phyloP scores from a whole-genome alignment of 2,329 filamentous ascomycete genomes.

The Macrophomina phaseolina region DNA sequence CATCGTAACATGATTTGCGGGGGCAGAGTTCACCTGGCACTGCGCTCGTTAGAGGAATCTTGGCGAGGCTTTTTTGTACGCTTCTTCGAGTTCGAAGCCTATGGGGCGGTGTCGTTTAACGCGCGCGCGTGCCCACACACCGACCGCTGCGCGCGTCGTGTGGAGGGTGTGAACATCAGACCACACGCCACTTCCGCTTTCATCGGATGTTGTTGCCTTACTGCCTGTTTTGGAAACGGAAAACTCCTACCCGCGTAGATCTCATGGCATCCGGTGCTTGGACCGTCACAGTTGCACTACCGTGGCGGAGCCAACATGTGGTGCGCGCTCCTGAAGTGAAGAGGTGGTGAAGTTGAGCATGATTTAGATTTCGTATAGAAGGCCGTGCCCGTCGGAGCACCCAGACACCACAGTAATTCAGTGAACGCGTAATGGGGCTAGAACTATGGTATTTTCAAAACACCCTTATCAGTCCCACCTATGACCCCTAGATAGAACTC shows the following conservation, averaged over 20 bases:
- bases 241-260: background rate
- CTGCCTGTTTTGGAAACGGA: background rate
- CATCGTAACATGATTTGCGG: constrained; percentile 13
- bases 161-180: background rate
- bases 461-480: constrained; percentile 6
- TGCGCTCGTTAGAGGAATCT: constrained; percentile 8
- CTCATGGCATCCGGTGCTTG: background rate
- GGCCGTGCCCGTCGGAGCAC: background rate
- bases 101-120: constrained; percentile 3
- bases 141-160: background rate
- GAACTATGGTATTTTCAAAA: constrained; percentile 16
- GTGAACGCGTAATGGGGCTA: background rate
- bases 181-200: background rate
- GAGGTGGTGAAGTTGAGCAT: background rate
- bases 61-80: background rate
- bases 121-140: background rate
- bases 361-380: background rate
- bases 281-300: background rate
- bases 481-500: background rate
- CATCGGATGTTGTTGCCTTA: background rate
- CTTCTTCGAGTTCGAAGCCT: background rate
- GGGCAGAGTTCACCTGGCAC: constrained; percentile 15
- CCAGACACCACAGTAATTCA: background rate
- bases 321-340: background rate
- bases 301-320: background rate